phyloP scores from a whole-genome alignment of 1,284 basidiomycete genomes.

The Meira nashicola region DNA sequence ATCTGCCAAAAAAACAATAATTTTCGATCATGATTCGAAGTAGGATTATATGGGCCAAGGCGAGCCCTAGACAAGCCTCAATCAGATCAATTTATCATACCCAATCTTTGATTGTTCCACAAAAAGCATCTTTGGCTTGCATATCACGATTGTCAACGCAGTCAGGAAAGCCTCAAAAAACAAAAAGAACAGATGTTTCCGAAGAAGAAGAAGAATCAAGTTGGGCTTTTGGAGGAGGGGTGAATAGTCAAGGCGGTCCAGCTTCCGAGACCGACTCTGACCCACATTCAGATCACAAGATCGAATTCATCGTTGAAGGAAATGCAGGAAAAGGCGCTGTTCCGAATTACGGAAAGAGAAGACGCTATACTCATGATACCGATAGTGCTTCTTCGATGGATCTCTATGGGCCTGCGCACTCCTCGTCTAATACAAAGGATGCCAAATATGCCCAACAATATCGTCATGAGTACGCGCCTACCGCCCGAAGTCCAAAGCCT shows the following conservation, averaged over 20 bases:
- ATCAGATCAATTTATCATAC: too few species aligned
- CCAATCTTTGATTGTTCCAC: too few species aligned
- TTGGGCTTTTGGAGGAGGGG: constrained; percentile 10
- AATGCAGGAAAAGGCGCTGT: constrained; percentile 46
- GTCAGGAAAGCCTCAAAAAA: too few species aligned
- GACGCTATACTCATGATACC: constrained; percentile 2
- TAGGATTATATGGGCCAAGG: too few species aligned
- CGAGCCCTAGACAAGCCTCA: too few species aligned
- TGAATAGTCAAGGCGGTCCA: neutral
- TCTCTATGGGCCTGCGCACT: too few species aligned
- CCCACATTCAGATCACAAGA: neutral
- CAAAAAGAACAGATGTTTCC: neutral
- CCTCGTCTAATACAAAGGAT: constrained; percentile 13
- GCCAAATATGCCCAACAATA: constrained; percentile 11
- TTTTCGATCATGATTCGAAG: too few species aligned
- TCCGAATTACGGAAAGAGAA: constrained; percentile 36
- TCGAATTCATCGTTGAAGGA: constrained; percentile 26
- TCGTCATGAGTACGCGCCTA: constrained; percentile 19
- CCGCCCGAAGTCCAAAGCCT: constrained; percentile 13
- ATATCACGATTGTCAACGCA: too few species aligned
- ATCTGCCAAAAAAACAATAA: too few species aligned
- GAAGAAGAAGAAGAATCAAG: constrained; percentile 2
- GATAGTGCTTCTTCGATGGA: constrained; percentile 8
- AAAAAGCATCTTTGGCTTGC: too few species aligned
- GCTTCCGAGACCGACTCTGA: neutral